phyloP scores from a whole-genome alignment of 2,329 filamentous ascomycete genomes.

The Colletotrichum phormii region DNA sequence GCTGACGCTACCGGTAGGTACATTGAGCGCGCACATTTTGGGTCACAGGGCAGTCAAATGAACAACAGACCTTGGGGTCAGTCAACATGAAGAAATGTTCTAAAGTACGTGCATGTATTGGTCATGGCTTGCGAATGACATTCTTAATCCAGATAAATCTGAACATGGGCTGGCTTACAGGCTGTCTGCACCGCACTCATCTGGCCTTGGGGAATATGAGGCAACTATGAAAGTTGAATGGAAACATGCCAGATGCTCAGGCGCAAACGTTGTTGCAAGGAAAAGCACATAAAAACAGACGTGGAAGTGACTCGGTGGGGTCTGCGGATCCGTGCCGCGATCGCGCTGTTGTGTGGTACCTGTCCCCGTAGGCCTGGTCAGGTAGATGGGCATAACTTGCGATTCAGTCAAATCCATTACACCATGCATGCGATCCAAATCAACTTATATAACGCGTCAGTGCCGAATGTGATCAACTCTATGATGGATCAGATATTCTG shows the following conservation, averaged over 20 bases:
- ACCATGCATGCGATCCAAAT: background rate
- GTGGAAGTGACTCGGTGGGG: background rate
- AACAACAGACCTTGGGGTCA: background rate
- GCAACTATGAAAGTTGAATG: background rate
- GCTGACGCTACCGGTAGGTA: background rate
- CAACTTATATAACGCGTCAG: background rate
- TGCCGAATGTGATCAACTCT: too few species aligned
- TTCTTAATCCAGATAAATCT: background rate
- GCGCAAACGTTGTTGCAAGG: too few species aligned
- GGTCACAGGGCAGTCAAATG: background rate
- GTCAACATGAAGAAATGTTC: background rate
- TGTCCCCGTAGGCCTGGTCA: background rate
- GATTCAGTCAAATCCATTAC: background rate
- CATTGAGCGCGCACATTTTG: background rate
- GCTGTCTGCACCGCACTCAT: background rate
- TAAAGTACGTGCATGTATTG: background rate
- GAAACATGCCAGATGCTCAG: too few species aligned
- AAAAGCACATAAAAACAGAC: background rate
- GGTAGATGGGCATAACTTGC: background rate
- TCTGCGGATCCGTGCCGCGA: slow-evolving; percentile 26
- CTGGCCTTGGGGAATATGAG: background rate
- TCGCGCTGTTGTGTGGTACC: slow-evolving; percentile 17
- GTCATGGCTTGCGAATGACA: background rate
- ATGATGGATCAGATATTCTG: too few species aligned
- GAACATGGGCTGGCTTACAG: background rate